phyloP scores from a whole-genome alignment of 2,329 filamentous ascomycete species.

The Ascochyta rabiei region DNA sequence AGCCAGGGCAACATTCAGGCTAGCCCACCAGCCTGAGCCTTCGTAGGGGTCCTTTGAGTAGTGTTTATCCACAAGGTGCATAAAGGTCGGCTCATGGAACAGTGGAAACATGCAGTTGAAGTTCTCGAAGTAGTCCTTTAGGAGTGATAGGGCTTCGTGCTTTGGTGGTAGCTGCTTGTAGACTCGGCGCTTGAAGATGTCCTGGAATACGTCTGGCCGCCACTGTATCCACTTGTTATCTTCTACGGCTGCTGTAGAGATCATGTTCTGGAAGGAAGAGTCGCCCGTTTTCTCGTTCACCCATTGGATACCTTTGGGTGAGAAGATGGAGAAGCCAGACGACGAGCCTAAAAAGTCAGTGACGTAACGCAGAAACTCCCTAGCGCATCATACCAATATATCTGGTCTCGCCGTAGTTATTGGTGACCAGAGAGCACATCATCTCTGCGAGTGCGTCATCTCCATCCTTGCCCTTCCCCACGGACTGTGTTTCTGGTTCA shows the following conservation, averaged over 20 bases:
- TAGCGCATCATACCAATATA: slow-evolving; percentile 75
- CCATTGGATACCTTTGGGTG: slow-evolving; percentile 97
- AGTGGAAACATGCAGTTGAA: slow-evolving; percentile 99
- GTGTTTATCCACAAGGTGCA: slow-evolving; percentile 93
- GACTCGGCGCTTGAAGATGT: slow-evolving; percentile 84
- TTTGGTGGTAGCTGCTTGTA: slow-evolving; percentile 85
- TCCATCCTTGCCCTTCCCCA: slow-evolving; percentile 70
- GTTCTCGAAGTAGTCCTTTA: slow-evolving; percentile 96
- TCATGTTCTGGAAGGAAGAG: slow-evolving; percentile 91
- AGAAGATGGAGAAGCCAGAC: slow-evolving; percentile 98
- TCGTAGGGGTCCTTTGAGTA: slow-evolving; percentile 93
- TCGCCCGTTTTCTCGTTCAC: slow-evolving; percentile 99
- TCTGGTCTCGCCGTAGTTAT: slow-evolving; percentile 90
- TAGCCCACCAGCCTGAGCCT: slow-evolving; percentile 98
- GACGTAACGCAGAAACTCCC: neutral
- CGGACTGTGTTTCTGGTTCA: slow-evolving; percentile 49
- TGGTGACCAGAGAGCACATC: slow-evolving; percentile 98
- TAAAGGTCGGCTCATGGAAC: slow-evolving; percentile 97
- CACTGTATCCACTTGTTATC: slow-evolving; percentile 97
- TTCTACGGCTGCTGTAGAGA: slow-evolving; percentile 82
- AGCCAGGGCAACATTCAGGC: slow-evolving; percentile 90
- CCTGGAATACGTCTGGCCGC: slow-evolving; percentile 96
- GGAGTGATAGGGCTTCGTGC: slow-evolving; percentile 82
- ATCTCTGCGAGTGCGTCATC: slow-evolving; percentile 92
- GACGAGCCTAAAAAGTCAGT: slow-evolving; percentile 72